Base-by-base conservation (phyloP, 139 green algal genomes). In the Haematococcus sp. region DNA sequence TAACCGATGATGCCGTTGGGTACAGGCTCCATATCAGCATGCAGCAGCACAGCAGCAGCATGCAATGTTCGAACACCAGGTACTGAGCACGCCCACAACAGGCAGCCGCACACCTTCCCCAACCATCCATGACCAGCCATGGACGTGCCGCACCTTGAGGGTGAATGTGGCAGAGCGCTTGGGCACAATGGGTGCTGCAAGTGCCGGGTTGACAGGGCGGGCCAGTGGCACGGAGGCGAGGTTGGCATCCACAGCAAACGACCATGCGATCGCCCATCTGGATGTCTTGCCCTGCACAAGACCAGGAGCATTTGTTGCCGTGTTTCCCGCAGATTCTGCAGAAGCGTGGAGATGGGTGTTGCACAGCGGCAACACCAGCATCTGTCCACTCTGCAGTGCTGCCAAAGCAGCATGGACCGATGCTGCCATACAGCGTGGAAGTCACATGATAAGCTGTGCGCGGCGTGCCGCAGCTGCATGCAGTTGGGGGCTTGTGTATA, bases 181-280 rank as follows among this genome's bases (percentile, higher is more conserved):
- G 49, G 68, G 68, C 19, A 64, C 4, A 11, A 60, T 11, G 46
- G 46, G 34, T 25, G 11, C 28, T 13, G 59, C 43, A 4, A 54
- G 56, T 44, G 54, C 56, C 16, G 44, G 54, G 63, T 71, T 60
- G 1, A 68, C 30, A 9, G 56, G 40, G 30, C 81, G 74, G 20
- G 71, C 46, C 46, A 93, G 82, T 0, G 89, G 88, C 59, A 84
- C 67, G 19, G 59, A 72, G 32, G 86, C 84, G 17, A 81, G 77
- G 20, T 83, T 73, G 16, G 83, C 71, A 43, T 83, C 64, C 1
- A 82, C 90, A 2, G 80, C 68, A 61, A 92, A 97, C 2, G 89
- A 95, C 93, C 93, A 98, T 0, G 93, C 93, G 4, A 98, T 73
- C 2, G 79, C 92, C 93, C 93, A 98, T 23, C 93, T 76, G 0